These are phyloP conservation scores for Pholiota microspora DNA, from an alignment of 768 basidiomycete species.

Conservation along the genomic window DNA sequence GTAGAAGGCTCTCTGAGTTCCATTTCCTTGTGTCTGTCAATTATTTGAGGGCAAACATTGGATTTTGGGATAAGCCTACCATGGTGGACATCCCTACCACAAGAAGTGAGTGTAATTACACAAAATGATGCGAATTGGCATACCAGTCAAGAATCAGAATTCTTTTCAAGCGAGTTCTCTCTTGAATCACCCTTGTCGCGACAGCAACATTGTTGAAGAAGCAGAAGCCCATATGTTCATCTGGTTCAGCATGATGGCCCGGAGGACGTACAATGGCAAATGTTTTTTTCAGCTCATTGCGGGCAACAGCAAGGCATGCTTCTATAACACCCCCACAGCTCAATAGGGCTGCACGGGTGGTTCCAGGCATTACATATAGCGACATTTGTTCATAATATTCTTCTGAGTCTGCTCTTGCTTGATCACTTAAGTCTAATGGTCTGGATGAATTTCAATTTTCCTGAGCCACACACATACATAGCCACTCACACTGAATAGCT, in stretches of 20 bases:
- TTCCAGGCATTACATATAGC: conserved; percentile 85
- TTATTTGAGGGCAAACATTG: not conserved
- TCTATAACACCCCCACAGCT: conserved; percentile 97
- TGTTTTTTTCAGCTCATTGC: conserved; percentile 73
- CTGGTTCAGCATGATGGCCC: conserved; percentile 97
- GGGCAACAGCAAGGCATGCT: conserved; percentile 82
- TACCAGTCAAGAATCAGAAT: conserved; percentile 96
- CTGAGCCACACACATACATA: conserved; percentile 4
- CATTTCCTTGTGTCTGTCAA: conserved; percentile 68
- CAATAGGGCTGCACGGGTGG: conserved; percentile 79
- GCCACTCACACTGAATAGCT: conserved; percentile 74
- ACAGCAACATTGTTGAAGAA: conserved; percentile 99
- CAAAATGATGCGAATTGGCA: conserved; percentile 26
- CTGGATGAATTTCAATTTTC: conserved; percentile 14
- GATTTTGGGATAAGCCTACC: conserved; percentile 42
- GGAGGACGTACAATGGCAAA: conserved; percentile 97
- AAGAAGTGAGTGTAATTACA: conserved; percentile 1
- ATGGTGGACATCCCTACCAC: conserved; percentile 89
- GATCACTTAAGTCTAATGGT: conserved; percentile 63
- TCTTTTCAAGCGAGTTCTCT: conserved; percentile 66
- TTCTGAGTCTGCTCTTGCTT: conserved; percentile 73
- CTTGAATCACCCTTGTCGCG: conserved; percentile 79
- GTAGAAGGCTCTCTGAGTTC: conserved; percentile 94
- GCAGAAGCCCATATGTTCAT: conserved; percentile 98
- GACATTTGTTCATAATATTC: conserved; percentile 89